Evolutionary conservation across 1,284 basidiomycete species (phyloP).

Genomic region (Xerocomus amazonicus): DNA sequence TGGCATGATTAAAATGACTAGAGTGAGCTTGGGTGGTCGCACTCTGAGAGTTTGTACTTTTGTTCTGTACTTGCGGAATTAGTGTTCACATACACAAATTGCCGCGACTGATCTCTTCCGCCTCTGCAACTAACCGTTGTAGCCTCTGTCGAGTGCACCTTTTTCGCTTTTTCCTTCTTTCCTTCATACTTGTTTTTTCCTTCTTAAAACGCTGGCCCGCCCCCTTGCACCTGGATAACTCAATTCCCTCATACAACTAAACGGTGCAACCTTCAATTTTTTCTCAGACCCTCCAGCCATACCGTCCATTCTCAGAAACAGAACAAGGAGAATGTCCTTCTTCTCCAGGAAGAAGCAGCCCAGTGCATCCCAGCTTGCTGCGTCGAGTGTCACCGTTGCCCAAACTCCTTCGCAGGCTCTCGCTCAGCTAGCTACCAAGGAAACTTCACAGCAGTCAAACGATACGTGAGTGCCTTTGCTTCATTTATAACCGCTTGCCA

Average conservation of each 20-base stretch:
- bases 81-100: constrained; percentile 12
- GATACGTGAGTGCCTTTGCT: constrained; percentile 40
- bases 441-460: constrained; percentile 24
- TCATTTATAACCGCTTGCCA: constrained; percentile 8
- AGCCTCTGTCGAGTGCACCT: constrained; percentile 6
- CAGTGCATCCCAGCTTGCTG: constrained; percentile 37
- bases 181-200: constrained; percentile 7
- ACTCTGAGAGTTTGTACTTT: not conserved
- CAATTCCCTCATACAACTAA: constrained; percentile 14
- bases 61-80: not conserved
- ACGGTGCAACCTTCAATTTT: constrained; percentile 9
- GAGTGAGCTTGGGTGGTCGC: not conserved
- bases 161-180: constrained; percentile 3
- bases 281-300: constrained; percentile 41
- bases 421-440: constrained; percentile 47
- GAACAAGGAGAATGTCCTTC: constrained; percentile 81
- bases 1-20: not conserved
- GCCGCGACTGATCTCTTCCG: constrained; percentile 17
- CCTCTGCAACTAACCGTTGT: constrained; percentile 11
- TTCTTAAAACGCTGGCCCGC: constrained; percentile 27
- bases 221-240: constrained; percentile 5
- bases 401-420: constrained; percentile 64
- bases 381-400: constrained; percentile 48
- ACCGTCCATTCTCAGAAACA: constrained; percentile 52
- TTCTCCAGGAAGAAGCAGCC: constrained; percentile 79